Percentiles rank a stretch among this genome's conserved stretches.
Evolutionary conservation across 2,329 filamentous ascomycete species (phyloP).

Genomic region (Biscogniauxia mediterranea): DNA sequence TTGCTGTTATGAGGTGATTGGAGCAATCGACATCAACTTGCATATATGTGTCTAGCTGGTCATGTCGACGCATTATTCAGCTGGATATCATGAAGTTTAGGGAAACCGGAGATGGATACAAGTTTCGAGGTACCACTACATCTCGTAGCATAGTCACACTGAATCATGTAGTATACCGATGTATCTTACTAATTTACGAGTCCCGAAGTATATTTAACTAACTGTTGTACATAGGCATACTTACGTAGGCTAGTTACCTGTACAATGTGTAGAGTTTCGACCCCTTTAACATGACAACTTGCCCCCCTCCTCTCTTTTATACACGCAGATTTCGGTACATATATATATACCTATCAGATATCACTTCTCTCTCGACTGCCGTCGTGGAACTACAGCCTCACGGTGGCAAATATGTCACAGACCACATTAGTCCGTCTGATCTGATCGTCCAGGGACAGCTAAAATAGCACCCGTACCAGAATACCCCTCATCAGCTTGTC

Average conservation of each 20-base stretch:
- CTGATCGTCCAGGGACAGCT: constrained; percentile 9
- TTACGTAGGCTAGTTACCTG: background rate
- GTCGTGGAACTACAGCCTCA: background rate
- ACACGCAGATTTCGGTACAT: too few species aligned
- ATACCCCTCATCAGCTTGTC: constrained; percentile 19
- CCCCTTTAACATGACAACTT: background rate
- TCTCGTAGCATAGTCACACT: background rate
- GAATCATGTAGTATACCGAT: background rate
- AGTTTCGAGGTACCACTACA: background rate
- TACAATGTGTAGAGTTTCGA: background rate
- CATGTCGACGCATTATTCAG: background rate
- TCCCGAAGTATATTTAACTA: background rate
- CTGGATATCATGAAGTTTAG: background rate
- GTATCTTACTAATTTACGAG: background rate
- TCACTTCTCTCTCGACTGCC: too few species aligned
- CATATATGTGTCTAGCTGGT: background rate
- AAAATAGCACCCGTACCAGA: constrained; percentile 19
- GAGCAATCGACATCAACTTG: background rate
- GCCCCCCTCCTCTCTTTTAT: too few species aligned
- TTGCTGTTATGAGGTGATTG: background rate
- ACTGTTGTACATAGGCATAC: background rate
- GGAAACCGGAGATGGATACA: background rate
- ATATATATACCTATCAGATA: too few species aligned
- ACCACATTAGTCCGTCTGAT: constrained; percentile 2
- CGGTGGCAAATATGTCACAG: background rate